These are phyloP conservation scores for Stagonosporopsis chrysanthemi DNA, from an alignment of 2,329 filamentous ascomycete species.

Conservation along the genomic window DNA sequence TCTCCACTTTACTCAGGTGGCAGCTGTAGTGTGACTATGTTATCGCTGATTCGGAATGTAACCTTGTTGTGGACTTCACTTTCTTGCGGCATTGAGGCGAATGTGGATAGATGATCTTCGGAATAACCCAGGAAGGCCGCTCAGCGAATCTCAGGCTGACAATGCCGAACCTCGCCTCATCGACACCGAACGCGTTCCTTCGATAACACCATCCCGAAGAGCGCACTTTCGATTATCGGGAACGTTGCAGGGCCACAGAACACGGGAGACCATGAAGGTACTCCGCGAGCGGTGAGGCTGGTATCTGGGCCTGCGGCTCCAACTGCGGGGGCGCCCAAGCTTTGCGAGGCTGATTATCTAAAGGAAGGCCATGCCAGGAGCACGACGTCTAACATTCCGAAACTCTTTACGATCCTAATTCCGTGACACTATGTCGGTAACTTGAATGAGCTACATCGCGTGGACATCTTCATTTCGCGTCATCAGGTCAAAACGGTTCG, in stretches of 20 bases:
- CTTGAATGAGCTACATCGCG: too few species aligned
- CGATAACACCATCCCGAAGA: not conserved
- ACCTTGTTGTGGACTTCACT: not conserved
- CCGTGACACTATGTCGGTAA: too few species aligned
- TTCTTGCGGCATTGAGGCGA: slow-evolving; percentile 1
- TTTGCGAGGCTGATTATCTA: slow-evolving; percentile 11
- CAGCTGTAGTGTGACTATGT: slow-evolving; percentile 1
- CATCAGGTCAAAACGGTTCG: not conserved
- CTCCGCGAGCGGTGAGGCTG: slow-evolving; percentile 11
- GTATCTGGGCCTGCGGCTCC: slow-evolving; percentile 5
- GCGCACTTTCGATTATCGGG: not conserved
- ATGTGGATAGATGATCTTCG: slow-evolving; percentile 1
- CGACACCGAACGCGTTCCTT: not conserved
- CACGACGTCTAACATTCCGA: too few species aligned
- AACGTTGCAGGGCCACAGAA: slow-evolving; percentile 6
- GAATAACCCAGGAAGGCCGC: slow-evolving; percentile 8
- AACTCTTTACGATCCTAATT: too few species aligned
- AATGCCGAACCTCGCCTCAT: slow-evolving; percentile 9
- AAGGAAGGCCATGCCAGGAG: not conserved
- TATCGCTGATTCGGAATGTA: slow-evolving; percentile 6
- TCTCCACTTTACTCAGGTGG: slow-evolving; percentile 1
- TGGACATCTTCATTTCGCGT: not conserved
- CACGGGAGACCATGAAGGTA: slow-evolving; percentile 14
- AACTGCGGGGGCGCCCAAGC: not conserved
- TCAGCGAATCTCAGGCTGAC: slow-evolving; percentile 1